Percentiles rank a stretch among this genome's conserved stretches.
These are phyloP conservation scores for Pythium monospermum DNA, from an alignment of 352 stramenopile genomes.

Conservation along the genomic window DNA sequence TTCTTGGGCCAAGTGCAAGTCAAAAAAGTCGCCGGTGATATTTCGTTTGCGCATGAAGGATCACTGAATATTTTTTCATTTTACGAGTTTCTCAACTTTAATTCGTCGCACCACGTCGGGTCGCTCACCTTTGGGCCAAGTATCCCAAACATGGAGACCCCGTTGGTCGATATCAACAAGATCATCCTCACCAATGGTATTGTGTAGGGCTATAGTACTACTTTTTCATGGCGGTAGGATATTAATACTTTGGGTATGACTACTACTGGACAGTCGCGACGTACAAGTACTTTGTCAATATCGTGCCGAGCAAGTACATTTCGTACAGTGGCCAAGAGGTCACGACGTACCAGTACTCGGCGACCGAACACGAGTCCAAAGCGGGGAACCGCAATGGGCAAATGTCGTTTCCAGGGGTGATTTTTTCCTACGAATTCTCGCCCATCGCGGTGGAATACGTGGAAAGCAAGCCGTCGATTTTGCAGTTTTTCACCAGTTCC, in stretches of 20 bases:
- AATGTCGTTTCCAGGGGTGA: slow-evolving; percentile 77
- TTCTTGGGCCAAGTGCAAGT: slow-evolving; percentile 63
- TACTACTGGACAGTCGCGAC: slow-evolving; percentile 47
- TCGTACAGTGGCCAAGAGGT: slow-evolving; percentile 65
- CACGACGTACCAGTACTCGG: slow-evolving; percentile 85
- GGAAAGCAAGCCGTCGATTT: slow-evolving; percentile 75
- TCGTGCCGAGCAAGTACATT: slow-evolving; percentile 82
- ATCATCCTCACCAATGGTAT: slow-evolving; percentile 74
- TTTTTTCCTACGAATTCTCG: slow-evolving; percentile 88
- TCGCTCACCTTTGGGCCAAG: slow-evolving; percentile 68
- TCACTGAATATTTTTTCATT: slow-evolving; percentile 86
- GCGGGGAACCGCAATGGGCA: slow-evolving; percentile 33
- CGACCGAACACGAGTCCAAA: slow-evolving; percentile 71
- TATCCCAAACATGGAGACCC: slow-evolving; percentile 84
- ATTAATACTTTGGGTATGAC: slow-evolving; percentile 3
- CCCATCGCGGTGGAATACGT: slow-evolving; percentile 87
- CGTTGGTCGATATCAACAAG: slow-evolving; percentile 81
- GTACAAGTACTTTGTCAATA: slow-evolving; percentile 88
- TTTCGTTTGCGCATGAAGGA: slow-evolving; percentile 83
- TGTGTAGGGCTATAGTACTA: no score
- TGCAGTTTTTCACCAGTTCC: slow-evolving; percentile 85
- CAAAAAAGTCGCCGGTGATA: slow-evolving; percentile 77
- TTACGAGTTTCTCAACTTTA: slow-evolving; percentile 87
- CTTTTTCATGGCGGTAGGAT: slow-evolving; percentile 1
- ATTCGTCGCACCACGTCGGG: slow-evolving; percentile 82